Evolutionary conservation across 202 grass and related monocot species (phyloP).

Genomic region (Alloteropsis angusta): DNA sequence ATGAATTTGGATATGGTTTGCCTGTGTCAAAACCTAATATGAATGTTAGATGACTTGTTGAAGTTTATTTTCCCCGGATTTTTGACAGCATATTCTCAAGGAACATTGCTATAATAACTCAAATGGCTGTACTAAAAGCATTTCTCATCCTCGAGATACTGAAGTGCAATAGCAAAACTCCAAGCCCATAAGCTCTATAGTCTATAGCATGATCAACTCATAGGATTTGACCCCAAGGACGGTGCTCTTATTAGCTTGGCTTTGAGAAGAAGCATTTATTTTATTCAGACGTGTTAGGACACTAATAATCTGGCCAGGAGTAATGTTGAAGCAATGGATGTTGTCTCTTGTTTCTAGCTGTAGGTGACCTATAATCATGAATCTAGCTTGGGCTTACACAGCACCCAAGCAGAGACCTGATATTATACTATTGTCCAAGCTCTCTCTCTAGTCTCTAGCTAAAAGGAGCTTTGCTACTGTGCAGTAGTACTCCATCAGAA

Average conservation of each 20-base stretch:
- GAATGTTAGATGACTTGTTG: background rate
- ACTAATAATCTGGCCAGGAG: background rate
- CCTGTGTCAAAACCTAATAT: background rate
- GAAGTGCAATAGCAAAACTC: background rate
- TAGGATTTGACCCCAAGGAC: slow-evolving; percentile 35
- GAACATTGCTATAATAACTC: background rate
- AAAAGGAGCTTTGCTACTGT: background rate
- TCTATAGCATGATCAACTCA: background rate
- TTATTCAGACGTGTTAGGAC: background rate
- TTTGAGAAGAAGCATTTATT: background rate
- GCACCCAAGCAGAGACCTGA: slow-evolving; percentile 3
- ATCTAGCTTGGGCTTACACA: slow-evolving; percentile 11
- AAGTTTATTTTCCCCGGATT: background rate
- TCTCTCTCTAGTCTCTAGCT: background rate
- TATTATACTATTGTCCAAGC: background rate
- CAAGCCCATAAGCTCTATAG: background rate
- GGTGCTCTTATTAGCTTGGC: background rate
- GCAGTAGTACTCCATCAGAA: background rate
- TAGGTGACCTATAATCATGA: slow-evolving; percentile 8
- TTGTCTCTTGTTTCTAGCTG: slow-evolving; percentile 27
- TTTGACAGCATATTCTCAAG: background rate
- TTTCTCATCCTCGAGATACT: background rate
- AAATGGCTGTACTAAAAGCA: background rate
- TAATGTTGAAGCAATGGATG: slow-evolving; percentile 42
- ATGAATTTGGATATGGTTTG: background rate